These are phyloP conservation scores for Starmera caribaea DNA, from an alignment of 805 yeast species.

Conservation along the genomic window DNA sequence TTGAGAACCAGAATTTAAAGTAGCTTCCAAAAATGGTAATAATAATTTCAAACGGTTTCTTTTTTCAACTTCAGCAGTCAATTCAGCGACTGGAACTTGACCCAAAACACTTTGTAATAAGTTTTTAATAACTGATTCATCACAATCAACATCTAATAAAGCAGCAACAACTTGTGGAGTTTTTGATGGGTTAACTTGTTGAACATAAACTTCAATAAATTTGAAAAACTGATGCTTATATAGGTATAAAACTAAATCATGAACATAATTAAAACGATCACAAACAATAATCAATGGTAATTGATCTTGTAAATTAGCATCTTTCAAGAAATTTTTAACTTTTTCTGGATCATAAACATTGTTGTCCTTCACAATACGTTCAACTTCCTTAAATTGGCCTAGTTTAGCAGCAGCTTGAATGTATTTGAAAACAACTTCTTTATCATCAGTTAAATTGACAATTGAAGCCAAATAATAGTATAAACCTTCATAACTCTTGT, in stretches of 20 bases:
- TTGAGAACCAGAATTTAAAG: slow-evolving; percentile 71
- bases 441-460: slow-evolving; percentile 88
- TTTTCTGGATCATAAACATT: slow-evolving; percentile 93
- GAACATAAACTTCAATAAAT: slow-evolving; percentile 95
- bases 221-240: slow-evolving; percentile 95
- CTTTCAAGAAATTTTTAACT: slow-evolving; percentile 94
- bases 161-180: slow-evolving; percentile 98
- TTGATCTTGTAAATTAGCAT: slow-evolving; percentile 88
- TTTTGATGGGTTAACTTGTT: slow-evolving; percentile 91
- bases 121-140: slow-evolving; percentile 75
- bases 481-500: slow-evolving; percentile 85
- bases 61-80: slow-evolving; percentile 92
- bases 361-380: slow-evolving; percentile 91
- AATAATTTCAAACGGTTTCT: slow-evolving; percentile 88
- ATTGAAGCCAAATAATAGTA: slow-evolving; percentile 89
- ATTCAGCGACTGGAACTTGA: slow-evolving; percentile 83
- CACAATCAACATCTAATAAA: slow-evolving; percentile 93
- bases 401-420: slow-evolving; percentile 88
- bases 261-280: slow-evolving; percentile 85
- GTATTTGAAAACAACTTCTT: slow-evolving; percentile 92
- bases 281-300: slow-evolving; percentile 93
- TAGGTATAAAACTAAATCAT: slow-evolving; percentile 85
- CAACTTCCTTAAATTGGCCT: slow-evolving; percentile 89
- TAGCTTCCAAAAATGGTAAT: slow-evolving; percentile 87
- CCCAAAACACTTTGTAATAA: slow-evolving; percentile 82